A percentile compares a stretch with the other conserved stretches of the same genome.
phyloP scores from a whole-genome alignment of 1,284 basidiomycete genomes.

The Tilletiopsis washingtonensis region DNA sequence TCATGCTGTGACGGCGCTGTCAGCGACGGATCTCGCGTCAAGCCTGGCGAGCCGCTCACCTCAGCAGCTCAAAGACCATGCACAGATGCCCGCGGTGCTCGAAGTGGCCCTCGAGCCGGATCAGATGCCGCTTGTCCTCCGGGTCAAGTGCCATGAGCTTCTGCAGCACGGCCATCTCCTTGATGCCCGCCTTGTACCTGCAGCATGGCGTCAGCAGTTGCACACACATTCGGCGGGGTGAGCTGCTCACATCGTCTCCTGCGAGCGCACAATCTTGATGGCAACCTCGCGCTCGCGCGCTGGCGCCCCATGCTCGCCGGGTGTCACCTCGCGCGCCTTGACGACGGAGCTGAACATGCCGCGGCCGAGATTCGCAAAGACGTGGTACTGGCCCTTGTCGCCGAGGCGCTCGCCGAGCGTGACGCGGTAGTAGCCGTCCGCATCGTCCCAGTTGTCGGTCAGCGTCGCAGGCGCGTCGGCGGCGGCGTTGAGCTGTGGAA shows the following conservation, averaged over 20 bases:
- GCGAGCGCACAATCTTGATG: constrained; percentile 91
- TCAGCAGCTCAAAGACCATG: constrained; percentile 88
- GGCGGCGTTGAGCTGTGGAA: neutral
- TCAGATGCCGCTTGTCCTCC: constrained; percentile 91
- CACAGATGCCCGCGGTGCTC: constrained; percentile 95
- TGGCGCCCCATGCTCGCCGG: constrained; percentile 6
- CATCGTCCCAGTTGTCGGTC: constrained; percentile 59
- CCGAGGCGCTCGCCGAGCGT: constrained; percentile 81
- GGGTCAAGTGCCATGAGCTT: constrained; percentile 81
- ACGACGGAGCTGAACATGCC: constrained; percentile 99
- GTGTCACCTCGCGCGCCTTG: constrained; percentile 69
- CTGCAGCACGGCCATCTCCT: constrained; percentile 81
- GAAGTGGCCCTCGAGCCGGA: constrained; percentile 83
- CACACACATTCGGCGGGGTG: neutral
- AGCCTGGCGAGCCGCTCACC: neutral
- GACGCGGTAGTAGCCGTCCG: constrained; percentile 91
- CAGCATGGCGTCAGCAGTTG: neutral
- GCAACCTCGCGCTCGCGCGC: constrained; percentile 64
- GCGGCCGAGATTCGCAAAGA: constrained; percentile 86
- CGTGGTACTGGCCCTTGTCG: constrained; percentile 86
- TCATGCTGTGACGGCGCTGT: constrained; percentile 59
- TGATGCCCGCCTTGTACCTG: constrained; percentile 76
- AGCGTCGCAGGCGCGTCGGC: constrained; percentile 26
- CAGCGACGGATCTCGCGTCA: neutral
- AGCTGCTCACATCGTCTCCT: constrained; percentile 74